Percentiles rank a stretch among this genome's conserved stretches.
Conservation (phyloP, 208 protist species). For the Novymonas esmeraldas region DNA sequence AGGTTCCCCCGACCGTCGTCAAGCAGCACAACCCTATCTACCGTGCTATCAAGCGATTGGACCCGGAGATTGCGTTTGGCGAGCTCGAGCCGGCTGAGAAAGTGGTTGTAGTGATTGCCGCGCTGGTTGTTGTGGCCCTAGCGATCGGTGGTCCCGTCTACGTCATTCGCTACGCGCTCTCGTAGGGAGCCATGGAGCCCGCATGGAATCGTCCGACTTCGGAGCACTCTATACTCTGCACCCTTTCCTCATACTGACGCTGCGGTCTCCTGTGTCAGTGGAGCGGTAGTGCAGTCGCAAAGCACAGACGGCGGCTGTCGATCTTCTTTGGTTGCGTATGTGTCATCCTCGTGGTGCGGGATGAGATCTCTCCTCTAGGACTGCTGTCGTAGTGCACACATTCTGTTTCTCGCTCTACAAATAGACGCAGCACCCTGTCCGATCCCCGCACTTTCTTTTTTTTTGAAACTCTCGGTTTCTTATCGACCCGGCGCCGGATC, state of each 20-base stretch:
- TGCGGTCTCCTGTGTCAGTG: no score
- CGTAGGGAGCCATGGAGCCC: background rate
- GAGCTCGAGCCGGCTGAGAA: slow-evolving; percentile 63
- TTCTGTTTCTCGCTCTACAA: background rate
- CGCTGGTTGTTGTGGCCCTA: slow-evolving; percentile 32
- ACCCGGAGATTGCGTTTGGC: slow-evolving; percentile 50
- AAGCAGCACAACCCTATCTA: slow-evolving; percentile 34
- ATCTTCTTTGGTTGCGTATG: no score
- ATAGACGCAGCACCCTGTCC: no score
- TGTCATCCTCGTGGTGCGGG: no score
- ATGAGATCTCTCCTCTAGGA: no score
- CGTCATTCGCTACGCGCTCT: slow-evolving; percentile 24
- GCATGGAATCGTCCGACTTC: background rate
- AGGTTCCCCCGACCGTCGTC: slow-evolving; percentile 44
- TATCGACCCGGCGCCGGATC: background rate
- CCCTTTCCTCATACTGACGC: no score
- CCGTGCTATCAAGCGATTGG: slow-evolving; percentile 40
- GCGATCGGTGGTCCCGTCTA: slow-evolving; percentile 34
- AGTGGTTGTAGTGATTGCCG: slow-evolving; percentile 31
- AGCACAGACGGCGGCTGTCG: no score
- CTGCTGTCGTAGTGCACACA: background rate
- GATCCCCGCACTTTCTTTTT: background rate
- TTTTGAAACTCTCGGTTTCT: background rate
- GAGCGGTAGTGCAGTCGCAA: no score
- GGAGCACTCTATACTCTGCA: no score